These are phyloP conservation scores for Euphorbia corollata DNA, from an alignment of 441 rosid genomes.

Conservation along the genomic window DNA sequence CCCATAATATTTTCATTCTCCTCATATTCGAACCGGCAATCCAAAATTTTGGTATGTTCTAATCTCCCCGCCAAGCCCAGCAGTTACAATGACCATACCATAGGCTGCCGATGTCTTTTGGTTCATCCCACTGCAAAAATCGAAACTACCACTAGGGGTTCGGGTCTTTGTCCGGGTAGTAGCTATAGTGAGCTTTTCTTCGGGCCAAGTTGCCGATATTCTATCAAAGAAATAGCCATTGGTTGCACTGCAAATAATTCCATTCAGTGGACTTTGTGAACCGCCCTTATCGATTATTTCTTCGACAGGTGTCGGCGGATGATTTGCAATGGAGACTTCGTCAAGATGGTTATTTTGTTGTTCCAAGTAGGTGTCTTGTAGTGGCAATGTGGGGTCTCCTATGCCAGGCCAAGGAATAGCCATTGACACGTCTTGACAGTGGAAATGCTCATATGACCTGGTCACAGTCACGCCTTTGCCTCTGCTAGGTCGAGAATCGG, in stretches of 20 bases:
- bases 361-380: constrained; percentile 26
- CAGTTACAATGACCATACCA: constrained; percentile 92
- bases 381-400: constrained; percentile 33
- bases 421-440: constrained; percentile 78
- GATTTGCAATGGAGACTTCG: constrained; percentile 54
- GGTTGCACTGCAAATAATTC: constrained; percentile 77
- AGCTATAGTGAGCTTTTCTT: constrained; percentile 58
- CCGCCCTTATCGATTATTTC: constrained; percentile 35
- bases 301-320: constrained; percentile 85
- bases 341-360: constrained; percentile 43
- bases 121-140: constrained; percentile 39
- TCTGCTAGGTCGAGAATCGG: constrained; percentile 66
- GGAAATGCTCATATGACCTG: constrained; percentile 74
- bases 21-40: constrained; percentile 61
- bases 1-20: background rate
- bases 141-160: constrained; percentile 44
- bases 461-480: constrained; percentile 64
- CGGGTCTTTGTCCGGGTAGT: constrained; percentile 46
- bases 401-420: constrained; percentile 95
- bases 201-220: constrained; percentile 89
- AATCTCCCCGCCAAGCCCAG: constrained; percentile 80
- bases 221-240: constrained; percentile 82
- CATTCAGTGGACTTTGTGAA: constrained; percentile 57
- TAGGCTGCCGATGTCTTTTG: constrained; percentile 68
- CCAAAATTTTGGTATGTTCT: constrained; percentile 88